Evolutionary conservation across 768 basidiomycete species (phyloP).

Genomic region (Chalciporus sphaerocephalus): DNA sequence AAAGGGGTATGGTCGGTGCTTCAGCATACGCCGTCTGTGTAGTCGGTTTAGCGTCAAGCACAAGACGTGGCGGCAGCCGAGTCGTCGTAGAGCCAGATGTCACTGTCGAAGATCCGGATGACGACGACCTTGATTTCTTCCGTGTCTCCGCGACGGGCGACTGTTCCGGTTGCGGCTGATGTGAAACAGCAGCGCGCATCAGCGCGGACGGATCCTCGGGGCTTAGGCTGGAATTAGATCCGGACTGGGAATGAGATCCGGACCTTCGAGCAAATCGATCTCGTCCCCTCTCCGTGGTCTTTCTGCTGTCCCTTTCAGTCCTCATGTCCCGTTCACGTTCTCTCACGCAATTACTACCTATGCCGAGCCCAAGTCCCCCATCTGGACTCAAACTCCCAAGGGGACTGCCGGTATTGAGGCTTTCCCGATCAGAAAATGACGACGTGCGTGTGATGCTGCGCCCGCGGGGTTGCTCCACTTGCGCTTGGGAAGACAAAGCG

Average conservation of each 20-base stretch:
- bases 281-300: slow-evolving; percentile 26
- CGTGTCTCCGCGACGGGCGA: slow-evolving; percentile 10
- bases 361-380: slow-evolving; percentile 24
- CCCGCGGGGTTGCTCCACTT: slow-evolving; percentile 39
- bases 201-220: slow-evolving; percentile 22
- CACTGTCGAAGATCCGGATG: slow-evolving; percentile 25
- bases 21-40: slow-evolving; percentile 24
- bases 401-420: slow-evolving; percentile 34
- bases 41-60: slow-evolving; percentile 28
- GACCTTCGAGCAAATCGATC: slow-evolving; percentile 26
- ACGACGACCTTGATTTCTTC: slow-evolving; percentile 21
- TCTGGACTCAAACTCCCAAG: slow-evolving; percentile 40
- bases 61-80: slow-evolving; percentile 25
- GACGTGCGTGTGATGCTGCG: slow-evolving; percentile 52
- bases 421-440: slow-evolving; percentile 52
- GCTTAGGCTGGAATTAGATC: slow-evolving; percentile 35
- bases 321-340: slow-evolving; percentile 29
- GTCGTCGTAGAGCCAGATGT: slow-evolving; percentile 12
- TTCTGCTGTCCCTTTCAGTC: slow-evolving; percentile 28
- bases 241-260: slow-evolving; percentile 28
- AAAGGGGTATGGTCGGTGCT: slow-evolving; percentile 22
- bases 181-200: neutral
- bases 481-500: slow-evolving; percentile 31
- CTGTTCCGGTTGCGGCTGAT: slow-evolving; percentile 9
- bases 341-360: slow-evolving; percentile 31